phyloP scores from a whole-genome alignment of 2,329 filamentous ascomycete species.

The Pseudocercospora fijiensis region DNA sequence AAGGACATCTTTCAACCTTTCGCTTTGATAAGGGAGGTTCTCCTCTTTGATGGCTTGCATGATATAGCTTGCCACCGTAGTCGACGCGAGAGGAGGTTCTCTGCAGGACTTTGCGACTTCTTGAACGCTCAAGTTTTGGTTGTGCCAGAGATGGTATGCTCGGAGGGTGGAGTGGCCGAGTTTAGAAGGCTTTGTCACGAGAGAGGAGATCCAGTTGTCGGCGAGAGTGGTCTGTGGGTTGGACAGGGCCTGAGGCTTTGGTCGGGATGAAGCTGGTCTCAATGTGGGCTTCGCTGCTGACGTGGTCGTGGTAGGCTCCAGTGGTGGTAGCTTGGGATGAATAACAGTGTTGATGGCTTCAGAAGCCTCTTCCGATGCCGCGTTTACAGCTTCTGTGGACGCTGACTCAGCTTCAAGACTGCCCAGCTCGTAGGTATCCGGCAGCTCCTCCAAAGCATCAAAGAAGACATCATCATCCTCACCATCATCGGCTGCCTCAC shows the following conservation, averaged over 20 bases:
- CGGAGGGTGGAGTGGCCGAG: slow-evolving; percentile 36
- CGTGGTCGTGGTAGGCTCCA: neutral
- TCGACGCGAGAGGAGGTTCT: slow-evolving; percentile 57
- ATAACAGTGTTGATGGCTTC: neutral
- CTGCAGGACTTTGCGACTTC: slow-evolving; percentile 58
- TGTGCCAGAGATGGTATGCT: slow-evolving; percentile 66
- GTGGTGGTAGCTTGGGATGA: neutral
- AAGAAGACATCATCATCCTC: slow-evolving; percentile 40
- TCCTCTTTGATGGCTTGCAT: slow-evolving; percentile 56
- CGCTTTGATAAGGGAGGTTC: slow-evolving; percentile 50
- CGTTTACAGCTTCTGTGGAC: neutral
- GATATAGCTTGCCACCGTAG: slow-evolving; percentile 61
- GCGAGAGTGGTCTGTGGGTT: neutral
- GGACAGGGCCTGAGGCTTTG: slow-evolving; percentile 4
- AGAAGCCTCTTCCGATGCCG: neutral
- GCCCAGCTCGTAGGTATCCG: slow-evolving; percentile 23
- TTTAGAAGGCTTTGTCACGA: neutral
- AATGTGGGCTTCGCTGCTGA: neutral
- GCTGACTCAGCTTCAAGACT: neutral
- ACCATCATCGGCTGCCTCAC: slow-evolving; percentile 21
- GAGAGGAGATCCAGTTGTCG: slow-evolving; percentile 15
- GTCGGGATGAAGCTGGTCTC: neutral
- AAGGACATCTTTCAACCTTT: slow-evolving; percentile 29
- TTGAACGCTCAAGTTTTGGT: slow-evolving; percentile 50
- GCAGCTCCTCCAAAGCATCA: slow-evolving; percentile 32